phyloP scores from a whole-genome alignment of 2,329 filamentous ascomycete genomes.

The Ilyonectria mors-panacis region DNA sequence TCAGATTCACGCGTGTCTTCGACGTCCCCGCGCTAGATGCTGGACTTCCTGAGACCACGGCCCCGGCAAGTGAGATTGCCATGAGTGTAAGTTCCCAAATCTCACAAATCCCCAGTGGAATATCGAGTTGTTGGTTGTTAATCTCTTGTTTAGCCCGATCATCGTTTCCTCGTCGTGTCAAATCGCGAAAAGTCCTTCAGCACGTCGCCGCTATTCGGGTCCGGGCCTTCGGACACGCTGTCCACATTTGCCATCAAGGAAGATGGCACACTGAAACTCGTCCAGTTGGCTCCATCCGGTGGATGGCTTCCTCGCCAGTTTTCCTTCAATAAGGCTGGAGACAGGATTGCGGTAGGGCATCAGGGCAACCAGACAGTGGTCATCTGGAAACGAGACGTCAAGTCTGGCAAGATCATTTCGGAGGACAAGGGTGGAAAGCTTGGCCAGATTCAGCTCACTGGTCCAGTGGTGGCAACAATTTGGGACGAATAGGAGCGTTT shows the following conservation, averaged over 20 bases:
- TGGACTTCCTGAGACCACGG: conserved; percentile 34
- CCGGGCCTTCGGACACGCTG: conserved; percentile 41
- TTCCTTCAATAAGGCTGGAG: conserved; percentile 43
- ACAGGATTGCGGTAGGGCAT: conserved; percentile 45
- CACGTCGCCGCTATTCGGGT: conserved; percentile 28
- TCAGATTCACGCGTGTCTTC: conserved; percentile 41
- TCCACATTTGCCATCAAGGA: conserved; percentile 41
- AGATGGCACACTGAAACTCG: conserved; percentile 34
- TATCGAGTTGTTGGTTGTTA: neutral
- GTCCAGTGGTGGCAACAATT: conserved; percentile 36
- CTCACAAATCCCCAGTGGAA: accelerated
- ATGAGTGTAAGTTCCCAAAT: conserved; percentile 39
- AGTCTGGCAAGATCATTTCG: conserved; percentile 39
- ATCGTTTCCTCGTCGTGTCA: conserved; percentile 40
- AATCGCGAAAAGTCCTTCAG: conserved; percentile 45
- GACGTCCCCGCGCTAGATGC: conserved; percentile 38
- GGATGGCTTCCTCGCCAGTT: conserved; percentile 44
- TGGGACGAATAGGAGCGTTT: conserved; percentile 43
- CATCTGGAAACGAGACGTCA: conserved; percentile 43
- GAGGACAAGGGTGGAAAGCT: conserved; percentile 43
- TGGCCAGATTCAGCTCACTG: conserved; percentile 35
- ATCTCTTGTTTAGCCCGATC: conserved; percentile 33
- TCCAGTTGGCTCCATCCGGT: conserved; percentile 40
- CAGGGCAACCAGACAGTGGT: conserved; percentile 42
- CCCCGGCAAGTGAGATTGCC: conserved; percentile 43